Conservation (phyloP, 2,329 filamentous ascomycete genomes). For the Leptographium flavum region DNA sequence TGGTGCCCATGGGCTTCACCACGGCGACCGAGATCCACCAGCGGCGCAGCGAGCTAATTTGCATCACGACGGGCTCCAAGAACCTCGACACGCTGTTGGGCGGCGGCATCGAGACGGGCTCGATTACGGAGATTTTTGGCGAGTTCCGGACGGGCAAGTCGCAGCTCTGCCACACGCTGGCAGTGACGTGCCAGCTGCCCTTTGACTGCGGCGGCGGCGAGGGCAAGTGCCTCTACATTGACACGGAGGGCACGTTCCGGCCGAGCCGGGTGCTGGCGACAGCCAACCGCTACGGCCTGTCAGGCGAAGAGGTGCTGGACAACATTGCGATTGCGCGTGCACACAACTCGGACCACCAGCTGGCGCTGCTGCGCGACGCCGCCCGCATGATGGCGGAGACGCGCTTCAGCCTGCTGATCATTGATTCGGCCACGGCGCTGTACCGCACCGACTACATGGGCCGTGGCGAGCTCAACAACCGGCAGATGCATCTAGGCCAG, state of each 20-base stretch:
- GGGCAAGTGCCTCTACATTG: constrained; percentile 96
- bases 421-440: constrained; percentile 88
- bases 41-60: constrained; percentile 89
- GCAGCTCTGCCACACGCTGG: constrained; percentile 96
- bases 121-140: constrained; percentile 94
- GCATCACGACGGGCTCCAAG: constrained; percentile 95
- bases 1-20: constrained; percentile 97
- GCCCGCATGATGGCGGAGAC: constrained; percentile 99
- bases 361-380: constrained; percentile 87
- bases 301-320: constrained; percentile 92
- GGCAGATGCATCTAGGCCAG: constrained; percentile 78
- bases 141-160: constrained; percentile 97
- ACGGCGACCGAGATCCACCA: constrained; percentile 99
- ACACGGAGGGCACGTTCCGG: constrained; percentile 93
- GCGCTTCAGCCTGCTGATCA: constrained; percentile 85
- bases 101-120: constrained; percentile 91
- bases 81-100: constrained; percentile 90
- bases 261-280: constrained; percentile 84
- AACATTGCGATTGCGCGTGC: constrained; percentile 96
- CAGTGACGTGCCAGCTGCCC: constrained; percentile 91
- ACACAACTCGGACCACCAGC: constrained; percentile 96
- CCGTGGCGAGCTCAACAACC: constrained; percentile 88
- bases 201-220: constrained; percentile 99
- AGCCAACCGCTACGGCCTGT: constrained; percentile 85
- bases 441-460: constrained; percentile 95